Conservation (phyloP, 495 filamentous ascomycete genomes). For the Penicillium longicatenatum region DNA sequence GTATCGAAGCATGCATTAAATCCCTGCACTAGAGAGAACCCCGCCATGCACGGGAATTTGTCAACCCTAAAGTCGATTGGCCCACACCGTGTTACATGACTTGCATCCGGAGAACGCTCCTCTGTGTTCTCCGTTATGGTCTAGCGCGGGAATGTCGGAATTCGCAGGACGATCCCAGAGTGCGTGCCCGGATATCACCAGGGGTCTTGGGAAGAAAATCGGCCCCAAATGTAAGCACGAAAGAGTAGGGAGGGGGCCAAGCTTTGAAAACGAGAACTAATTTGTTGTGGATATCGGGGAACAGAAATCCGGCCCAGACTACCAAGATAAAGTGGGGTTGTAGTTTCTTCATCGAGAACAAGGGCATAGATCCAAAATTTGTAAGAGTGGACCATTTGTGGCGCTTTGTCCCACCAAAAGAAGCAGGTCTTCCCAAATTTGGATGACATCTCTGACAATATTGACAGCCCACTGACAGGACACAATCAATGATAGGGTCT, state of each 20-base stretch:
- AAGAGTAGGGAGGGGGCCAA: neutral
- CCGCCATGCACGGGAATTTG: slow-evolving; percentile 21
- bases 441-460: neutral
- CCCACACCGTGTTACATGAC: slow-evolving; percentile 19
- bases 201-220: no score
- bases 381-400: neutral
- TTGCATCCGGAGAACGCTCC: slow-evolving; percentile 22
- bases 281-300: neutral
- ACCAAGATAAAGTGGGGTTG: neutral
- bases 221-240: neutral
- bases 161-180: neutral
- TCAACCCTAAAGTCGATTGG: slow-evolving; percentile 14
- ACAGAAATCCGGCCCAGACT: neutral
- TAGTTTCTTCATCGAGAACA: neutral
- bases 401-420: neutral
- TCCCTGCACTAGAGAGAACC: slow-evolving; percentile 1
- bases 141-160: neutral
- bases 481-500: neutral
- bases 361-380: neutral
- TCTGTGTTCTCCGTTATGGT: slow-evolving; percentile 23
- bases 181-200: neutral
- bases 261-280: neutral
- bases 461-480: neutral
- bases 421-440: neutral
- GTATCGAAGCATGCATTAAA: neutral